Evolutionary conservation across 2,329 filamentous ascomycete species (phyloP).

Genomic region (Domatiomyces catenatus): DNA sequence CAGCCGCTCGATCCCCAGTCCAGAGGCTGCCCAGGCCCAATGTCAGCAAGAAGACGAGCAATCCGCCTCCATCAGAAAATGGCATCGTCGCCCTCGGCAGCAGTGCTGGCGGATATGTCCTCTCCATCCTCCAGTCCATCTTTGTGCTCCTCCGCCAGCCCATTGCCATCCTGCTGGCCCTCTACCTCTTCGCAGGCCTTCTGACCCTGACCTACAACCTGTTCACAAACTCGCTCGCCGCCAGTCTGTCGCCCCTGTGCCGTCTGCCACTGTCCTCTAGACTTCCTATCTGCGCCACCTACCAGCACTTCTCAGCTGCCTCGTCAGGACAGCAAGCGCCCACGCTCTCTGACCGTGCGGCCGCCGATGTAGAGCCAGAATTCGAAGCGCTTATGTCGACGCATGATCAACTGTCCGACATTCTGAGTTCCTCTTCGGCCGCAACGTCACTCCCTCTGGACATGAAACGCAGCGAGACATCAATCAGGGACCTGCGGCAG

Average conservation of each 20-base stretch:
- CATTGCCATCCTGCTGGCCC: slow-evolving; percentile 44
- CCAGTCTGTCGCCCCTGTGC: slow-evolving; percentile 54
- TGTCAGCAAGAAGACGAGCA: not conserved
- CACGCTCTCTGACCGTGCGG: slow-evolving; percentile 17
- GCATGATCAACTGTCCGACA: slow-evolving; percentile 61
- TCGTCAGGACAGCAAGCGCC: slow-evolving; percentile 3
- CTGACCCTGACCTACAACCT: slow-evolving; percentile 47
- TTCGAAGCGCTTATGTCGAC: slow-evolving; percentile 62
- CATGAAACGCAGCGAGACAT: slow-evolving; percentile 62
- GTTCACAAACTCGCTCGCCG: slow-evolving; percentile 43
- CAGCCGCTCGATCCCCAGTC: not conserved
- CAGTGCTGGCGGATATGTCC: slow-evolving; percentile 4
- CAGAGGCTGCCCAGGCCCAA: not conserved
- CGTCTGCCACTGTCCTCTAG: slow-evolving; percentile 49
- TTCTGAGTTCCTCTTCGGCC: slow-evolving; percentile 51
- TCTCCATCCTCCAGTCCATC: slow-evolving; percentile 26
- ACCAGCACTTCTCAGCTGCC: slow-evolving; percentile 1
- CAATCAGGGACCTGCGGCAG: slow-evolving; percentile 57
- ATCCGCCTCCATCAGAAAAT: slow-evolving; percentile 2
- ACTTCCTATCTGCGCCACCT: slow-evolving; percentile 45
- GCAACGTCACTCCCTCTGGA: slow-evolving; percentile 56
- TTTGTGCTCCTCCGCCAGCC: slow-evolving; percentile 50
- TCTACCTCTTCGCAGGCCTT: slow-evolving; percentile 45
- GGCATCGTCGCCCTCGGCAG: slow-evolving; percentile 2
- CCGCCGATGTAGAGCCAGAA: slow-evolving; percentile 33